These are phyloP conservation scores for Suillus weaverae DNA, from an alignment of 768 basidiomycete genomes.

Conservation along the genomic window DNA sequence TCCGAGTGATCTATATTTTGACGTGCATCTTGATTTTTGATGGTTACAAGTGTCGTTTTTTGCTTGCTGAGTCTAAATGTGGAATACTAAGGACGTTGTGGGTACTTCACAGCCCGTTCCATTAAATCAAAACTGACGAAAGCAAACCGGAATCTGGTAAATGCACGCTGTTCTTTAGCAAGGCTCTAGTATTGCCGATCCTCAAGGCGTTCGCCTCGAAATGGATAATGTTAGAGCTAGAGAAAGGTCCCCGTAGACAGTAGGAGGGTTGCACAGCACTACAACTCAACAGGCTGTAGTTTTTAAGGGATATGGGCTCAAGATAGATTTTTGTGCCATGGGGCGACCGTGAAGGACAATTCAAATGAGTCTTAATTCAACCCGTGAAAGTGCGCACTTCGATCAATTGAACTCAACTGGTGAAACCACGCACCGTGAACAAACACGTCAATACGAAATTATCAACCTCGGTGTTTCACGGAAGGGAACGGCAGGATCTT, in stretches of 20 bases:
- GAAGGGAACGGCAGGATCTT: not conserved
- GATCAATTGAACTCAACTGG: not conserved
- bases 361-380: not conserved
- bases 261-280: too few relatives aligned
- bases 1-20: conserved; percentile 13
- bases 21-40: not conserved
- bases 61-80: not conserved
- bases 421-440: not conserved
- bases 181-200: not conserved
- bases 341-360: not conserved
- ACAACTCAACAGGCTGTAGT: not conserved
- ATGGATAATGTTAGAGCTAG: not conserved
- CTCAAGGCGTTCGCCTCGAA: not conserved
- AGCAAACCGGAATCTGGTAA: not conserved
- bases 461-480: not conserved
- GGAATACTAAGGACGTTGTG: not conserved
- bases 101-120: not conserved
- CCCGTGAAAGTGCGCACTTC: not conserved
- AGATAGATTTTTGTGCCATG: not conserved
- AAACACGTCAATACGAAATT: not conserved
- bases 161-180: not conserved
- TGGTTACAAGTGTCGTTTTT: not conserved
- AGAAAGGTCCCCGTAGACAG: not conserved
- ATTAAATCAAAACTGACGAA: not conserved
- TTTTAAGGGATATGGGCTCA: not conserved